phyloP scores from a whole-genome alignment of 1,284 basidiomycete genomes.

The Ceratobasidium papillatum region DNA sequence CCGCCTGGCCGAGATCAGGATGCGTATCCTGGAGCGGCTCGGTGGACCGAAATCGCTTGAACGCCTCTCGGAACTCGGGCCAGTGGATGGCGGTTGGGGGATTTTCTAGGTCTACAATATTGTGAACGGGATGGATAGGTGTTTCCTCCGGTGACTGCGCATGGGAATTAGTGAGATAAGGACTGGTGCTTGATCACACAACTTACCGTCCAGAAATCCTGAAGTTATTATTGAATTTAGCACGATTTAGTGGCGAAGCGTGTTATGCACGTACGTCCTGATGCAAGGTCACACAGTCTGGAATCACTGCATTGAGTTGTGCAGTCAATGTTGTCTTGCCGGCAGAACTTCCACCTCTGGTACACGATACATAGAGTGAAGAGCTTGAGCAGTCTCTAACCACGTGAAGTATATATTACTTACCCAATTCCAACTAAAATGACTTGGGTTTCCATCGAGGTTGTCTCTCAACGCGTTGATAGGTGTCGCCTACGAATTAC shows the following conservation, averaged over 20 bases:
- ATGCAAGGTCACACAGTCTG: constrained; percentile 83
- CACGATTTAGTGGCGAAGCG: no score
- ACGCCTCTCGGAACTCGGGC: constrained; percentile 62
- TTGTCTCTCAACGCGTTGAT: no score
- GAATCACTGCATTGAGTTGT: constrained; percentile 80
- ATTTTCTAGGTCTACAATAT: constrained; percentile 91
- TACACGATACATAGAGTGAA: background rate
- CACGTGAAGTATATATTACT: no score
- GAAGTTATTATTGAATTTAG: no score
- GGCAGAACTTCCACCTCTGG: constrained; percentile 80
- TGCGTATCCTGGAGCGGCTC: constrained; percentile 59
- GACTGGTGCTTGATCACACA: background rate
- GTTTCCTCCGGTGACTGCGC: constrained; percentile 76
- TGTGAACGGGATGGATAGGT: constrained; percentile 79
- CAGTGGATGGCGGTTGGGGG: constrained; percentile 85
- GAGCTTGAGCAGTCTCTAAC: background rate
- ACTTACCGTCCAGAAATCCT: constrained; percentile 84
- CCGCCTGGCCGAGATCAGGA: constrained; percentile 74
- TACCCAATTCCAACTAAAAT: constrained; percentile 10
- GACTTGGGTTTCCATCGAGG: background rate
- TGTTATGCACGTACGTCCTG: constrained; percentile 85
- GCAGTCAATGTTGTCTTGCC: constrained; percentile 96
- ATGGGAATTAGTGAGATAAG: background rate
- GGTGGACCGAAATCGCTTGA: constrained; percentile 61
- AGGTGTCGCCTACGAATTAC: no score